phyloP scores from a whole-genome alignment of 192 early-diverging fungal genomes.

The Rhizophagus clarus region DNA sequence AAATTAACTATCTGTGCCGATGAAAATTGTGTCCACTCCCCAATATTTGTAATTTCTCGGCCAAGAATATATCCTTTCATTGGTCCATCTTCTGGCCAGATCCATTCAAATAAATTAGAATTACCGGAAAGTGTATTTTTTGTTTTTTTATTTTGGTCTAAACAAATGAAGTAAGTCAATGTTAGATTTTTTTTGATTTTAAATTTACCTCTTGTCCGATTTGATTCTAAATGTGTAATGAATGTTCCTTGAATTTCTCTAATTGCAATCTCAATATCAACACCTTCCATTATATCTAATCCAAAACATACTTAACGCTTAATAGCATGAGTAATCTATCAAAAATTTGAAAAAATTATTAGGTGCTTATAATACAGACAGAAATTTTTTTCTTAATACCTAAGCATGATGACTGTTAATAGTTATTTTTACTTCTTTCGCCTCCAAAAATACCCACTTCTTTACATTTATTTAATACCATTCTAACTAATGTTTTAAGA shows the following conservation, averaged over 20 bases:
- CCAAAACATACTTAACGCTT: background rate
- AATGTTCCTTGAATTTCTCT: background rate
- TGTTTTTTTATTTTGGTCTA: background rate
- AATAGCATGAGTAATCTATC: background rate
- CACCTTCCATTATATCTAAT: background rate
- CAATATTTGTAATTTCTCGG: too few species aligned
- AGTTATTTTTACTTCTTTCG: background rate
- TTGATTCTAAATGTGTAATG: background rate
- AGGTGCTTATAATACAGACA: background rate
- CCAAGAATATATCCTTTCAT: background rate
- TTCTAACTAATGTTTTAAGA: background rate
- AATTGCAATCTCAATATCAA: background rate
- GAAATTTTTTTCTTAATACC: background rate
- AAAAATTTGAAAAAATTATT: background rate
- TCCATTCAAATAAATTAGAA: background rate
- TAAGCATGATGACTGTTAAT: background rate
- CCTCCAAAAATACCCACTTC: background rate
- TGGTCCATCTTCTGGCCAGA: background rate
- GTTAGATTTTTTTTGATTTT: too few species aligned
- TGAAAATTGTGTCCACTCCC: too few species aligned
- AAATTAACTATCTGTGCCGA: too few species aligned
- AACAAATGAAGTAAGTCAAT: too few species aligned
- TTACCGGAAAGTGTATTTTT: background rate
- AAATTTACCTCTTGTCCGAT: background rate
- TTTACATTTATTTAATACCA: background rate